A percentile compares a stretch with the other conserved stretches of the same genome.
These are phyloP conservation scores for Erucastrum elatum DNA, from an alignment of 345 rosid genomes.

Conservation along the genomic window DNA sequence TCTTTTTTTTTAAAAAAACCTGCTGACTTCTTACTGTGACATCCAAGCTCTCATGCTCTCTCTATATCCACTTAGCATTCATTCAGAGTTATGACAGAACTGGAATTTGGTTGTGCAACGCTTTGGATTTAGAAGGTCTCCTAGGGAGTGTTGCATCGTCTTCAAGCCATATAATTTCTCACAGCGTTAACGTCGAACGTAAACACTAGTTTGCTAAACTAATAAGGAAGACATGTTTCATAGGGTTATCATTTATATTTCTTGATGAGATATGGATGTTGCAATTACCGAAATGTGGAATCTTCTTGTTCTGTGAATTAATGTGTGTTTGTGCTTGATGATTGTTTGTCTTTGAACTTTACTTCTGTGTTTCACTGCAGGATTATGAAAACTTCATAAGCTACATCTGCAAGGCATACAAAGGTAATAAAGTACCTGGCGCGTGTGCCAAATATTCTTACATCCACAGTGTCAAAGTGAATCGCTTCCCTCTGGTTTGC, in stretches of 20 bases:
- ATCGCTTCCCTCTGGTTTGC: slow-evolving; percentile 43
- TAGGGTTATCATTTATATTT: background rate
- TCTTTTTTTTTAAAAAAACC: slow-evolving; percentile 1
- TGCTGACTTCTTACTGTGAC: background rate
- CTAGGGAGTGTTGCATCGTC: slow-evolving; percentile 4
- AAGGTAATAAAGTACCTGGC: slow-evolving; percentile 46
- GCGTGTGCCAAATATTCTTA: slow-evolving; percentile 55
- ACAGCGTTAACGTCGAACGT: background rate
- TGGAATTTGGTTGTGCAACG: background rate
- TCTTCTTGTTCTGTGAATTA: background rate
- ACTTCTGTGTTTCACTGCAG: slow-evolving; percentile 36
- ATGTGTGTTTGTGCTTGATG: background rate
- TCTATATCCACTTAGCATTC: slow-evolving; percentile 12
- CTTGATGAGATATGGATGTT: background rate
- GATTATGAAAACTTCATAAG: slow-evolving; percentile 74
- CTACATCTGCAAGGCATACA: slow-evolving; percentile 82
- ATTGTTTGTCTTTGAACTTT: no score
- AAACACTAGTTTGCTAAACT: background rate
- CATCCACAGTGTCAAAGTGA: slow-evolving; percentile 20
- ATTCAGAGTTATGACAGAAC: background rate
- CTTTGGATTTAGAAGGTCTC: slow-evolving; percentile 6
- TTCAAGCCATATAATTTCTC: background rate
- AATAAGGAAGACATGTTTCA: background rate
- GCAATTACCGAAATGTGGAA: background rate
- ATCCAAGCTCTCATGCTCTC: background rate